Evolutionary conservation across 176 grass and related monocot species (phyloP), one percentile per base, ranked within the genome.

Genomic region (Triticum timopheevii): DNA sequence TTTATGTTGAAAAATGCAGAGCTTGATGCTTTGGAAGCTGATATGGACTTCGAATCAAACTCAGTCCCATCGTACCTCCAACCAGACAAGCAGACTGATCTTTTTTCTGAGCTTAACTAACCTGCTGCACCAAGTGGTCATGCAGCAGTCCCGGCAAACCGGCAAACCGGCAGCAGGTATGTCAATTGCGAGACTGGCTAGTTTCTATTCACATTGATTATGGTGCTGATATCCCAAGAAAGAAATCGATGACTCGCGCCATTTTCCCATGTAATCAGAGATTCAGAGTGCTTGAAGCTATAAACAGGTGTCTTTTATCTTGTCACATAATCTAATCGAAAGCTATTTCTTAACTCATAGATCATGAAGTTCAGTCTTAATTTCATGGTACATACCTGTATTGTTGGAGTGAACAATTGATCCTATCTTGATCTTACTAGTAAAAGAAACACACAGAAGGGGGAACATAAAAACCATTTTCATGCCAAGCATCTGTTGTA

Each of bases 141-240:
- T 3, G 42, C 39, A 40, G 39, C 8, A 40, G 40, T 13, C 44
- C 44, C 47, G 61, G 69, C 88, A 52, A 84, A 85, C 44, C 47
- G 61, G 69, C 88, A 52, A 84, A 85, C 12, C 69, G 31, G 38
- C 82, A 84, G 23, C 89, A 91, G 85, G 85, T 91, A 69, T 0
- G 2, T 28, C 25, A 19, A 12, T 30, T 76, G 34, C 19, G 9
- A 42, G 24, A 80, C 49, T 79, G 49, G 17, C 49, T 16, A 17
- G 39, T 79, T 79, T 38, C 44, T 83, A 22, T 35, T 78, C 27
- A 22, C 13, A 69, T 69, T 8, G n/a, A 13, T 86, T 23, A 25
- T 27, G 22, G 4, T 65, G 16, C 56, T 31, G 19, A 31, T 61
- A 38, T 36, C 17, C 44, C 24, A 10, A 36, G 28, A 19, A 58